These are phyloP conservation scores for Heritiera fomes DNA, from an alignment of 345 rosid species.

Conservation along the genomic window DNA sequence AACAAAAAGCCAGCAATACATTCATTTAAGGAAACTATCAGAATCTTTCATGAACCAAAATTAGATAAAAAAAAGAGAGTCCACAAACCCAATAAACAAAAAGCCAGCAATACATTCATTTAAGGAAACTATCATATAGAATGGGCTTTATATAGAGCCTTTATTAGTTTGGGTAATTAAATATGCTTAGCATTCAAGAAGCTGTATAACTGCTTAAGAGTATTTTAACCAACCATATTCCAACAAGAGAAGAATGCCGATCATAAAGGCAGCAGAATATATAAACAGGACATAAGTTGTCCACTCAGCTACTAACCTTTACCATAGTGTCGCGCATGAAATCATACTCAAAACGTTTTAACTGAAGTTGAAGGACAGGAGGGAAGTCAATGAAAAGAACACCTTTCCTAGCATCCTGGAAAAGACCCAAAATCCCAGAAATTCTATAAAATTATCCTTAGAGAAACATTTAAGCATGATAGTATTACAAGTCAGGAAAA, in stretches of 20 bases:
- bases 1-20: too few relatives aligned
- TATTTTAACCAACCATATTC: neutral
- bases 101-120: neutral
- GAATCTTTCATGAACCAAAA: too few relatives aligned
- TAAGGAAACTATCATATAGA: neutral
- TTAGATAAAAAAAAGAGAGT: too few relatives aligned
- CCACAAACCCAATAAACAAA: neutral
- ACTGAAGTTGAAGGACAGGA: slow-evolving; percentile 48
- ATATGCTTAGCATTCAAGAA: neutral
- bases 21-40: too few relatives aligned
- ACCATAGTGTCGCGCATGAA: slow-evolving; percentile 57
- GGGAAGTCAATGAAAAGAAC: slow-evolving; percentile 42
- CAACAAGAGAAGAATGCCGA: neutral
- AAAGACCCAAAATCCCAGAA: slow-evolving; percentile 3
- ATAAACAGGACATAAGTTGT: neutral
- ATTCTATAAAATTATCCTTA: neutral
- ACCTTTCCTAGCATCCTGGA: slow-evolving; percentile 56
- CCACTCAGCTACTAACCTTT: slow-evolving; percentile 34
- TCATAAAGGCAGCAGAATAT: neutral
- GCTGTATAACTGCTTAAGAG: neutral
- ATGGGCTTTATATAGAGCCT: neutral
- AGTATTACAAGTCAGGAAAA: neutral
- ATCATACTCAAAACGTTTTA: slow-evolving; percentile 53
- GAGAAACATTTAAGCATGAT: neutral
- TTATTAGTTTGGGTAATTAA: neutral